Conservation (phyloP, 768 basidiomycete genomes). For the Crepidotus variabilis region DNA sequence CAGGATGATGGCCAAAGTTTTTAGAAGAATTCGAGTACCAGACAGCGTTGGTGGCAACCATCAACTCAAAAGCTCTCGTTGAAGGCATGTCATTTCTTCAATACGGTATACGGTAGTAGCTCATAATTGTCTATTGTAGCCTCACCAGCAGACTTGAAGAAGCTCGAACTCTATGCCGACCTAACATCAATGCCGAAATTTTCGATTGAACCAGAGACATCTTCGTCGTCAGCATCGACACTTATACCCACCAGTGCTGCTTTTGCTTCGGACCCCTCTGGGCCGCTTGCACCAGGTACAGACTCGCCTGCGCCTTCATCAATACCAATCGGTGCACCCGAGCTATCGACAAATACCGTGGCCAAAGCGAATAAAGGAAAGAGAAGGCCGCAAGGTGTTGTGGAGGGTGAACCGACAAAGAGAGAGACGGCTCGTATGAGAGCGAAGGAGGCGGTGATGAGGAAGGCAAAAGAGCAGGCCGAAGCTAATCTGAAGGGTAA, state of each 20-base stretch:
- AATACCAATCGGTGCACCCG: constrained; percentile 21
- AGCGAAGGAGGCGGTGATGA: constrained; percentile 43
- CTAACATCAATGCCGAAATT: constrained; percentile 61
- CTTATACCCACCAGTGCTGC: background rate
- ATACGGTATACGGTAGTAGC: constrained; percentile 1
- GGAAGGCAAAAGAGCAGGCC: constrained; percentile 23
- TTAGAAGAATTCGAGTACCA: constrained; percentile 23
- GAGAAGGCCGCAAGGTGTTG: constrained; percentile 13
- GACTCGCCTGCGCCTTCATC: constrained; percentile 1
- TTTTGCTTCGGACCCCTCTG: background rate
- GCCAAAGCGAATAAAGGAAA: constrained; percentile 10
- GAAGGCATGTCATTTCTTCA: constrained; percentile 35
- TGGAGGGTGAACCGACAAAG: constrained; percentile 32
- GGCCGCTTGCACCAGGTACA: background rate
- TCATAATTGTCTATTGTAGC: constrained; percentile 30
- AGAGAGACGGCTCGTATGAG: constrained; percentile 48
- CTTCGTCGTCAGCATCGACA: background rate
- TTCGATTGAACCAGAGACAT: constrained; percentile 24
- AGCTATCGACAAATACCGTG: constrained; percentile 17
- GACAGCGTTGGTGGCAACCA: constrained; percentile 31
- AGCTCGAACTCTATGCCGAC: constrained; percentile 57
- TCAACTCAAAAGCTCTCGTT: constrained; percentile 43
- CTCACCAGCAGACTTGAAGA: constrained; percentile 41
- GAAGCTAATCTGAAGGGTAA: constrained; percentile 17
- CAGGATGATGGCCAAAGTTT: constrained; percentile 26